These are phyloP conservation scores for Tylopilus subfusipes DNA, from an alignment of 768 basidiomycete species.

Conservation along the genomic window DNA sequence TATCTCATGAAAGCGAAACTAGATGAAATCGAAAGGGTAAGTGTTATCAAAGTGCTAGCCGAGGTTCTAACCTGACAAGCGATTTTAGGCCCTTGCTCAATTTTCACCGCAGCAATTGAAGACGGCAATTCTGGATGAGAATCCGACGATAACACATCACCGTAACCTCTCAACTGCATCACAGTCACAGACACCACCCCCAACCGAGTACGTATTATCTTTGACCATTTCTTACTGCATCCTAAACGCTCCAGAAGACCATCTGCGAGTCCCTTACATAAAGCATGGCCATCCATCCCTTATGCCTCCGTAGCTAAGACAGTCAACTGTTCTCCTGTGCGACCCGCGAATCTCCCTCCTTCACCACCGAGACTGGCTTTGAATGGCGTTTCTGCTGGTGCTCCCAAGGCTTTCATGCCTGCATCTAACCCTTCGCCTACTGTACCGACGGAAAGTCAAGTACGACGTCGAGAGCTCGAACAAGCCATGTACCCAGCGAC, in stretches of 20 bases:
- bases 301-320: constrained; percentile 34
- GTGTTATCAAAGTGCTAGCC: constrained; percentile 15
- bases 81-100: constrained; percentile 54
- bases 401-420: constrained; percentile 46
- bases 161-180: constrained; percentile 13
- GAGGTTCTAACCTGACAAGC: constrained; percentile 9
- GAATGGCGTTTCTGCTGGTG: constrained; percentile 64
- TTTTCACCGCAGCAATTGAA: constrained; percentile 54
- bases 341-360: constrained; percentile 32
- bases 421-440: constrained; percentile 17
- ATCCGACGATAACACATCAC: constrained; percentile 19
- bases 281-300: constrained; percentile 45
- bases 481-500: constrained; percentile 44
- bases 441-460: constrained; percentile 44
- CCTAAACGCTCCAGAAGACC: constrained; percentile 10
- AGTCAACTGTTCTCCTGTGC: constrained; percentile 20
- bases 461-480: constrained; percentile 52
- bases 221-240: constrained; percentile 3
- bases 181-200: constrained; percentile 6
- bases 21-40: constrained; percentile 74
- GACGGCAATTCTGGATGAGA: constrained; percentile 19
- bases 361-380: constrained; percentile 63
- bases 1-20: constrained; percentile 69
- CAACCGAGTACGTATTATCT: constrained; percentile 21
- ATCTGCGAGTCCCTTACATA: constrained; percentile 11